Percentiles rank a stretch among this genome's conserved stretches.
These are phyloP conservation scores for Phytophthora citrophthora DNA, from an alignment of 352 stramenopile genomes.

Conservation along the genomic window DNA sequence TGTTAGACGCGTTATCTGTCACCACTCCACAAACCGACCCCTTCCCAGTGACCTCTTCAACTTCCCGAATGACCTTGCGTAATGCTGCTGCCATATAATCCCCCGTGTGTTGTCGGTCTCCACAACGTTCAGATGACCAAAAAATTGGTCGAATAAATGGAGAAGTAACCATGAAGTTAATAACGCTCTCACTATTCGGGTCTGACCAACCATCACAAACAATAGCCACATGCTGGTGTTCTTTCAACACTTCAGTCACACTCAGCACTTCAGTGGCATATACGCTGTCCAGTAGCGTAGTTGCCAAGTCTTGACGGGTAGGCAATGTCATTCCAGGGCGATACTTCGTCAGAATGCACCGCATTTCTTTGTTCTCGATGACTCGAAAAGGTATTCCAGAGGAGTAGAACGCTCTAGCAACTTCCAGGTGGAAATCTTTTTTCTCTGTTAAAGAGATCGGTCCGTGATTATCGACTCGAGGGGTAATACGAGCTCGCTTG, in stretches of 20 bases:
- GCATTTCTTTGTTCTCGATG: not conserved
- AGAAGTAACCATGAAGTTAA: slow-evolving; percentile 8
- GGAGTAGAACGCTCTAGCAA: not conserved
- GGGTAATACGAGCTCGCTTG: too few species aligned
- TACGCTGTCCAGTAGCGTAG: not conserved
- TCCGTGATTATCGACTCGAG: too few species aligned
- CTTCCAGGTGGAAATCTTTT: not conserved
- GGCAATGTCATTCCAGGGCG: not conserved
- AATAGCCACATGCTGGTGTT: slow-evolving; percentile 3
- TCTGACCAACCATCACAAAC: slow-evolving; percentile 21
- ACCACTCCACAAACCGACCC: too few species aligned
- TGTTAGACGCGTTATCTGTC: too few species aligned
- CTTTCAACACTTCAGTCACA: not conserved
- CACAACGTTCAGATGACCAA: too few species aligned
- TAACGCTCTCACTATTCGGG: slow-evolving; percentile 23
- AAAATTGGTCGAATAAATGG: not conserved
- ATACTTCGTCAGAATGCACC: not conserved
- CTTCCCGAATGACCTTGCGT: too few species aligned
- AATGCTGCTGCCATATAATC: too few species aligned
- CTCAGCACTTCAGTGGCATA: not conserved
- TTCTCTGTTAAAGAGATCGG: not conserved
- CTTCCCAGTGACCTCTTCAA: too few species aligned
- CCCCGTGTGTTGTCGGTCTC: too few species aligned
- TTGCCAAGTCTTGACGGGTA: not conserved
- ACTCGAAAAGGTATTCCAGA: slow-evolving; percentile 7